Evolutionary conservation across 768 basidiomycete genomes (phyloP).

Genomic region (Rickenella mellea): DNA sequence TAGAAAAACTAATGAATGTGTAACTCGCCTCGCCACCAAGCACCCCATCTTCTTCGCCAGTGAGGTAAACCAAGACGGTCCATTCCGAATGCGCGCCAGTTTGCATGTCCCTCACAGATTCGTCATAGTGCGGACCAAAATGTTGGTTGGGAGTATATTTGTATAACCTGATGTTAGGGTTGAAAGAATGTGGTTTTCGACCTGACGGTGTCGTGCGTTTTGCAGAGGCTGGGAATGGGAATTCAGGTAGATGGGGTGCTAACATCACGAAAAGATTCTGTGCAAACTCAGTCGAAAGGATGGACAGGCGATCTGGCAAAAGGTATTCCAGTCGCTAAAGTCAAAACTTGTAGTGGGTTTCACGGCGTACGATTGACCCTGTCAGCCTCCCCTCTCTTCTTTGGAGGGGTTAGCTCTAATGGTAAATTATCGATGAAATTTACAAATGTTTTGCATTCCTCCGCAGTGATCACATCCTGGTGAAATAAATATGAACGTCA

Average conservation of each 20-base stretch:
- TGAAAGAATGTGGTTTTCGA: conserved; percentile 47
- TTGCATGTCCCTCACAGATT: conserved; percentile 47
- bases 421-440: conserved; percentile 52
- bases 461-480: conserved; percentile 46
- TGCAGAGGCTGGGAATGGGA: conserved; percentile 31
- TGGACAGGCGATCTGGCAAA: conserved; percentile 48
- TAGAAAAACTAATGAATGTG: no score
- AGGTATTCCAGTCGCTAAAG: background rate
- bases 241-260: conserved; percentile 48
- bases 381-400: conserved; percentile 64
- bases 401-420: conserved; percentile 58
- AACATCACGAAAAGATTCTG: conserved; percentile 37
- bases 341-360: background rate
- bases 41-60: conserved; percentile 64
- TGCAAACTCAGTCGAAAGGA: conserved; percentile 52
- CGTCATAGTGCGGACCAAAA: conserved; percentile 74
- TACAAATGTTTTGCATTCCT: conserved; percentile 52
- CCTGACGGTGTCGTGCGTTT: conserved; percentile 16
- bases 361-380: conserved; percentile 50
- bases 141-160: conserved; percentile 54
- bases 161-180: conserved; percentile 69
- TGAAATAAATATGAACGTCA: background rate
- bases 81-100: conserved; percentile 65
- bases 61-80: conserved; percentile 68
- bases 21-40: conserved; percentile 53